A percentile compares a stretch with the other conserved stretches of the same genome.
Conservation (phyloP, 1,284 basidiomycete genomes). For the Moniliella sp. region DNA sequence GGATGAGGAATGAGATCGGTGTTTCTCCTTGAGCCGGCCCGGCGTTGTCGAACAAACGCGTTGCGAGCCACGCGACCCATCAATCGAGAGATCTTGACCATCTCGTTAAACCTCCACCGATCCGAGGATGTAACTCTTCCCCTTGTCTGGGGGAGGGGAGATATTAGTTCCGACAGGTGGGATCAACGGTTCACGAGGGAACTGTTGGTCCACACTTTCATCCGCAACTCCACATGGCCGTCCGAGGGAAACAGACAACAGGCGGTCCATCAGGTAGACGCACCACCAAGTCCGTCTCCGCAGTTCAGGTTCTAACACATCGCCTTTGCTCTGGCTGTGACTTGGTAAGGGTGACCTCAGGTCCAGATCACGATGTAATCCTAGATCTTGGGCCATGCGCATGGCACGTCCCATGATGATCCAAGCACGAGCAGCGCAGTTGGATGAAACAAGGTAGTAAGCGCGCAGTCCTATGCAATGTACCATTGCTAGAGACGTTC, state of each 20-base stretch:
- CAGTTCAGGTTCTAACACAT: neutral
- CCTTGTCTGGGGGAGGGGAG: too few species aligned
- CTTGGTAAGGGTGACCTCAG: neutral
- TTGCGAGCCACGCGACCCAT: too few species aligned
- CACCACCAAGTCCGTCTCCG: constrained; percentile 3
- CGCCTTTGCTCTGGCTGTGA: too few species aligned
- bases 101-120: too few species aligned
- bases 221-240: constrained; percentile 3
- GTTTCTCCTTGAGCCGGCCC: too few species aligned
- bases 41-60: too few species aligned
- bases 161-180: too few species aligned
- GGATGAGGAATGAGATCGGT: too few species aligned
- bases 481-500: constrained; percentile 1
- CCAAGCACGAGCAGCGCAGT: constrained; percentile 3
- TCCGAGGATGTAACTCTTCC: too few species aligned
- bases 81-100: too few species aligned
- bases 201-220: constrained; percentile 1
- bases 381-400: constrained; percentile 2
- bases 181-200: too few species aligned
- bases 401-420: constrained; percentile 2
- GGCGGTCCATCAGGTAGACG: constrained; percentile 4
- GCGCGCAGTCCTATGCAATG: constrained; percentile 3
- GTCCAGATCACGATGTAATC: constrained; percentile 2
- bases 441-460: constrained; percentile 1
- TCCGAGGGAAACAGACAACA: constrained; percentile 1